Evolutionary conservation across 192 early-diverging fungal genomes (phyloP).

Genomic region (Funneliformis mosseae): DNA sequence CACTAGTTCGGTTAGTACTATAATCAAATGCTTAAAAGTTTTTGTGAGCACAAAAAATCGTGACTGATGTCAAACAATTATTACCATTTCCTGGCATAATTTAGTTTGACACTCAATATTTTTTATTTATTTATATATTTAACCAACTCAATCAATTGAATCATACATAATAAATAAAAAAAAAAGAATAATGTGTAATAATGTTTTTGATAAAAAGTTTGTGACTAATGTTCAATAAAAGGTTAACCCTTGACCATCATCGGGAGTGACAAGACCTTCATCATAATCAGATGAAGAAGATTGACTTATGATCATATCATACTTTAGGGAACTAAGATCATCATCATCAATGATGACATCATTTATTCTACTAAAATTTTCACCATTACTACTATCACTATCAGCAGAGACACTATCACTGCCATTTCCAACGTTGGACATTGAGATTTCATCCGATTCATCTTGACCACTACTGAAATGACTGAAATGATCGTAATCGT

Average conservation of each 20-base stretch:
- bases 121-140: no score
- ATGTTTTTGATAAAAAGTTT: neutral
- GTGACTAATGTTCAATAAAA: neutral
- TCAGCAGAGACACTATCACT: neutral
- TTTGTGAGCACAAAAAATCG: no score
- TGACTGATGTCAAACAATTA: no score
- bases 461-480: constrained; percentile 3
- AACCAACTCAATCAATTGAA: neutral
- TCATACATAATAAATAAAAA: neutral
- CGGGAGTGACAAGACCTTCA: constrained; percentile 6
- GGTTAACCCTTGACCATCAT: constrained; percentile 9
- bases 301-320: neutral
- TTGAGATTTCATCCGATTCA: constrained; percentile 12
- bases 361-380: neutral
- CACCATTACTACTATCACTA: constrained; percentile 6
- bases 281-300: constrained; percentile 5
- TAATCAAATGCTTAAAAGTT: no score
- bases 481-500: constrained; percentile 13
- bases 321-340: neutral
- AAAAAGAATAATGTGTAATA: neutral
- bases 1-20: no score
- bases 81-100: no score
- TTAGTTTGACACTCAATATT: no score
- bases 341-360: neutral
- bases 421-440: neutral